Evolutionary conservation across 2,329 filamentous ascomycete species (phyloP), one percentile per base, ranked within the genome.

Genomic region (Microsporum canis): DNA sequence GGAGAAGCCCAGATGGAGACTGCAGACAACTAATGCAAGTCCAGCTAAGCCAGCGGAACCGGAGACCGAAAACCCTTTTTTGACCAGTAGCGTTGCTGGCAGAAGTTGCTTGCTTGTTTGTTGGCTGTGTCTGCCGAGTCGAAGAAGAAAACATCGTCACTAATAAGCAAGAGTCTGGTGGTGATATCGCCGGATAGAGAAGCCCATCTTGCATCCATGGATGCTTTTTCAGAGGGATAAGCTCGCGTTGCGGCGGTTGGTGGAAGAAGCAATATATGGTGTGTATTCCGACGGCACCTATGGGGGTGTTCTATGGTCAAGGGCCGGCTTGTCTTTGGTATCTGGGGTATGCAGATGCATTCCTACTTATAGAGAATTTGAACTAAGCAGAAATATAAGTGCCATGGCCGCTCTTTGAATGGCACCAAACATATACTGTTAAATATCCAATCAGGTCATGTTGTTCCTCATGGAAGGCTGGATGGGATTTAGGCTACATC

Each of bases 121-220:
- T 14, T 33, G 23, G 47, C 27, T 33, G 47, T 34, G 27, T 34
- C 39, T 34, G 43, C 43, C 23, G 31, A 31, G 12, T 33, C 4
- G 49, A 34, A 29, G 49, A 53, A 10, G 33, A 53, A 55, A 36
- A 55, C 45, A 10, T 29, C 29, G 4, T 36, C 51, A 36, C 51
- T 31, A 55, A 55, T 55, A 4, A 31, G 27, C 45, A 12, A 12
- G 23, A 29, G 45, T 14, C 45, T 10, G 5, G 10, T 6, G 5
- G 31, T 55, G 51, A 55, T 55, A 55, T 55, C 51, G 33, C 23
- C 51, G 51, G 51, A 36, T 55, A 55, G 51, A 36, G 51, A 10
- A 34, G 49, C 31, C 36, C 49, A 49, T 3, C 36, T 23, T n/a
- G n/a, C 36, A 38, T 36, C 51, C 51, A 23, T 23, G 17, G 17